phyloP scores from a whole-genome alignment of 2,329 filamentous ascomycete genomes.

The Rutstroemia sp. region DNA sequence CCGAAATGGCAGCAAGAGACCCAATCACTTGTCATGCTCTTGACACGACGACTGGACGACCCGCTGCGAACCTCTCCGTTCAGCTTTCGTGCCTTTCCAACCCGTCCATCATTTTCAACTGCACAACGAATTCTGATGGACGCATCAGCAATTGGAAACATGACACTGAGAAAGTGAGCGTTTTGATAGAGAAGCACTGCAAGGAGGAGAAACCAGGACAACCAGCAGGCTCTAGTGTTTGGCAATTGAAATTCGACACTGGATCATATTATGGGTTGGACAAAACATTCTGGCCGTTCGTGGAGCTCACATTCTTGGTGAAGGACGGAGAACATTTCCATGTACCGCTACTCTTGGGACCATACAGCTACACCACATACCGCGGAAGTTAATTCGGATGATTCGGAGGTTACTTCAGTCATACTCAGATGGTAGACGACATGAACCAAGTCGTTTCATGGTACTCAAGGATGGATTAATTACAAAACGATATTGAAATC shows the following conservation, averaged over 20 bases:
- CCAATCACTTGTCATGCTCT: slow-evolving; percentile 83
- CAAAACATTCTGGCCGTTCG: slow-evolving; percentile 49
- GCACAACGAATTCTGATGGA: slow-evolving; percentile 69
- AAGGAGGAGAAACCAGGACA: background rate
- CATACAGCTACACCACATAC: slow-evolving; percentile 78
- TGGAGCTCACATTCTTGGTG: slow-evolving; percentile 46
- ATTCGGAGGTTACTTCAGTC: background rate
- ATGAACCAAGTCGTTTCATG: slow-evolving; percentile 4
- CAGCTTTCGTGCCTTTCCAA: slow-evolving; percentile 27
- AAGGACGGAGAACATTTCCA: slow-evolving; percentile 62
- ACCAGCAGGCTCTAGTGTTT: slow-evolving; percentile 36
- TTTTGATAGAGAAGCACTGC: slow-evolving; percentile 14
- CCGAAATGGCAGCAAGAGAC: slow-evolving; percentile 31
- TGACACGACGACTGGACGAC: slow-evolving; percentile 68
- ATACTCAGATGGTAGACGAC: background rate
- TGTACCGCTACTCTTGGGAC: slow-evolving; percentile 69
- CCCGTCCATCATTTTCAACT: slow-evolving; percentile 46
- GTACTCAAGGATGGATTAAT: background rate
- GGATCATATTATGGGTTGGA: slow-evolving; percentile 61
- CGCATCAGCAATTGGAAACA: slow-evolving; percentile 58
- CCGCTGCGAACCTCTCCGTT: slow-evolving; percentile 59
- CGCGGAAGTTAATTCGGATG: slow-evolving; percentile 56
- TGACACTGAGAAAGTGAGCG: background rate
- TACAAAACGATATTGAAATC: slow-evolving; percentile 4
- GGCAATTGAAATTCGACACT: slow-evolving; percentile 67